Conservation (phyloP, 331 rosid genomes). For the Malus hybrid region DNA sequence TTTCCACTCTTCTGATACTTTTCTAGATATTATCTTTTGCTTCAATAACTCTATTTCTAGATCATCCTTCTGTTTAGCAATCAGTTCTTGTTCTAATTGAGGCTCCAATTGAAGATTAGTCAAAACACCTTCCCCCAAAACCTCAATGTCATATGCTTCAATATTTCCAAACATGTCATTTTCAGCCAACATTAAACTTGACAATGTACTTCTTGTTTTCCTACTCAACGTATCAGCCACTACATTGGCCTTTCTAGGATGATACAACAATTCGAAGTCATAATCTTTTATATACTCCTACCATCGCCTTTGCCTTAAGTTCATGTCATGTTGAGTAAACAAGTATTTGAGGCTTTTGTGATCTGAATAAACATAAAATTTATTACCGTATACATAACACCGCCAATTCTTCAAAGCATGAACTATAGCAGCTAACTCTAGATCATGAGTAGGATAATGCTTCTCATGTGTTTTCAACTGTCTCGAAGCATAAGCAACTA, state of each 20-base stretch:
- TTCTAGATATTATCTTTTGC: not conserved
- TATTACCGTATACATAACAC: too few species aligned
- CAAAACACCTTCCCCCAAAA: not conserved
- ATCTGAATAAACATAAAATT: too few species aligned
- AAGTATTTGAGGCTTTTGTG: not conserved
- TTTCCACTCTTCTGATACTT: not conserved
- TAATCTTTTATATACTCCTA: not conserved
- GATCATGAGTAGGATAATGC: too few species aligned
- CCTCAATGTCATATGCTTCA: not conserved
- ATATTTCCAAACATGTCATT: not conserved
- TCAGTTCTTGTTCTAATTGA: not conserved
- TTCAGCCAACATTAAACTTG: not conserved
- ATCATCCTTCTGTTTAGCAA: not conserved
- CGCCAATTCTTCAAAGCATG: too few species aligned
- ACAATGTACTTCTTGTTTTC: not conserved
- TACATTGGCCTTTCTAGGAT: not conserved
- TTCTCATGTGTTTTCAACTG: too few species aligned
- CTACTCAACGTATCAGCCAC: not conserved
- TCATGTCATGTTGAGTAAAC: not conserved
- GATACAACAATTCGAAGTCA: not conserved
- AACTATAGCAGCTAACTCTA: too few species aligned
- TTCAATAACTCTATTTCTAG: not conserved
- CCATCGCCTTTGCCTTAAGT: not conserved
- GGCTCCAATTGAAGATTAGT: not conserved
- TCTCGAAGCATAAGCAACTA: too few species aligned